These are phyloP conservation scores for Cardamine chenopodiifolia DNA, from an alignment of 345 rosid genomes.

Conservation along the genomic window DNA sequence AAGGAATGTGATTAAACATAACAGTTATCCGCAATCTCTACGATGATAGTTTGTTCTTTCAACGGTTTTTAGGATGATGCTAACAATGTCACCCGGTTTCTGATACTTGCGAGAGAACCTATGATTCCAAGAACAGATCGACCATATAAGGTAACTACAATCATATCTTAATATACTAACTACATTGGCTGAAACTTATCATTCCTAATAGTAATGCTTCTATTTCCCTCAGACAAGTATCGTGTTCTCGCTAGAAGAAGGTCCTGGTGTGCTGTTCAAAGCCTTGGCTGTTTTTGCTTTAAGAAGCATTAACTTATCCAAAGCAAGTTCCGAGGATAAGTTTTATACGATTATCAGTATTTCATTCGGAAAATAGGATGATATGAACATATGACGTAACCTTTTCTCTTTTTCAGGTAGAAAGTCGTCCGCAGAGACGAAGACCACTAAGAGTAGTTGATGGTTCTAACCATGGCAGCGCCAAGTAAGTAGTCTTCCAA, in stretches of 20 bases:
- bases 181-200: conserved; percentile 1
- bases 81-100: conserved; percentile 79
- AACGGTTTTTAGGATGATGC: conserved; percentile 61
- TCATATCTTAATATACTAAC: not conserved
- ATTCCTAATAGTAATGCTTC: conserved; percentile 13
- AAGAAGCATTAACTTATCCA: conserved; percentile 81
- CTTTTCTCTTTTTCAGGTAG: conserved; percentile 58
- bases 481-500: conserved; percentile 57
- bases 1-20: conserved; percentile 14
- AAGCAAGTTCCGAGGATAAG: conserved; percentile 47
- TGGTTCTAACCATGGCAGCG: conserved; percentile 75
- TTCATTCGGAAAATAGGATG: not conserved
- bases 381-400: not conserved
- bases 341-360: not conserved
- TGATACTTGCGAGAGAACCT: conserved; percentile 92
- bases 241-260: conserved; percentile 94
- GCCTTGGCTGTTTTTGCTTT: conserved; percentile 90
- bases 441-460: conserved; percentile 81
- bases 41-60: conserved; percentile 11
- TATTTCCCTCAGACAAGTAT: conserved; percentile 76
- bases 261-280: conserved; percentile 86
- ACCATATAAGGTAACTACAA: conserved; percentile 63
- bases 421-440: conserved; percentile 81
- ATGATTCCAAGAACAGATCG: conserved; percentile 70
- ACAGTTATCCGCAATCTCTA: not conserved